phyloP scores from a whole-genome alignment of 331 rosid genomes.

The Malus hybrid region DNA sequence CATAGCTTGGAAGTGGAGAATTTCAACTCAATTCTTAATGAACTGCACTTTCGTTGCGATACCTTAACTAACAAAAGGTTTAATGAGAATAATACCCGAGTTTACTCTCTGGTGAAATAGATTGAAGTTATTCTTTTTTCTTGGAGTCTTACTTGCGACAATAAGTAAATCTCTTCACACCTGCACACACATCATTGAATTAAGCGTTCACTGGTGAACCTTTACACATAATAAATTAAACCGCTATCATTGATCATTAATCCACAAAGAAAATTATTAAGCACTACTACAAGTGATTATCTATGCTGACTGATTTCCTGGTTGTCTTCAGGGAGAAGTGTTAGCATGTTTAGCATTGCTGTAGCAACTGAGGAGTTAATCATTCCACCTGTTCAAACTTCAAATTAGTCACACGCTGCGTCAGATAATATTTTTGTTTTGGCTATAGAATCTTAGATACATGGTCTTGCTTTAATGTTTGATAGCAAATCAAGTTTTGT shows the following conservation, averaged over 20 bases:
- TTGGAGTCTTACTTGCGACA: background rate
- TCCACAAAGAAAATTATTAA: background rate
- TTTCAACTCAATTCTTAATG: background rate
- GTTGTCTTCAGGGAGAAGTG: no score
- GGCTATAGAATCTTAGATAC: no score
- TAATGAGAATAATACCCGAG: background rate
- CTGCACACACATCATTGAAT: background rate
- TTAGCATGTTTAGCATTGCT: no score
- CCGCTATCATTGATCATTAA: background rate
- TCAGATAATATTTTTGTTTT: no score
- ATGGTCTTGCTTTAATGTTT: no score
- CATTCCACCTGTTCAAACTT: no score
- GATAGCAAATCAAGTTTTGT: no score
- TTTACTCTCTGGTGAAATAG: background rate
- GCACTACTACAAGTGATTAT: background rate
- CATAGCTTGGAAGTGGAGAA: background rate
- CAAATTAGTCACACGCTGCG: no score
- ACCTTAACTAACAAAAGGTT: background rate
- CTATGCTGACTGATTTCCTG: background rate
- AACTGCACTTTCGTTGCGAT: background rate
- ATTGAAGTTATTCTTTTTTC: background rate
- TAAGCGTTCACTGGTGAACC: background rate
- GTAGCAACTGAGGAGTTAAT: no score
- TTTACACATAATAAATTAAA: background rate
- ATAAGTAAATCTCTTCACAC: background rate